These are phyloP conservation scores for Taiozyma sp. DNA, from an alignment of 1,139 yeast species.

Conservation along the genomic window DNA sequence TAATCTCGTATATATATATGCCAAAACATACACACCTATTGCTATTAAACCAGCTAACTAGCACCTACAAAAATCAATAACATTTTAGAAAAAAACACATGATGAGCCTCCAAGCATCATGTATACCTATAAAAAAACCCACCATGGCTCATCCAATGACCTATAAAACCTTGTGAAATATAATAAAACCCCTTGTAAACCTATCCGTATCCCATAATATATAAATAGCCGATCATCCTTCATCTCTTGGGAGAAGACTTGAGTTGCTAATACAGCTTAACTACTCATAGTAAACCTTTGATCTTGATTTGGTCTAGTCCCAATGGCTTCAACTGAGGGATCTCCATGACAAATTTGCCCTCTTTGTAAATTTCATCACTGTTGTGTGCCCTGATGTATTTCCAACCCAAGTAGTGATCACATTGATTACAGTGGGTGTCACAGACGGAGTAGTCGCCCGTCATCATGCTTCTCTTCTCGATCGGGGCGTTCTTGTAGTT, in stretches of 20 bases:
- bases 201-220: neutral
- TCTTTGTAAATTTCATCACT: slow-evolving; percentile 64
- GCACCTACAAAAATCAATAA: neutral
- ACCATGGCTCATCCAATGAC: neutral
- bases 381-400: slow-evolving; percentile 55
- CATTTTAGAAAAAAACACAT: neutral
- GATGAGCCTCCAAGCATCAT: neutral
- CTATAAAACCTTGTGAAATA: neutral
- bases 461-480: slow-evolving; percentile 48
- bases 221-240: neutral
- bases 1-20: neutral
- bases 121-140: neutral
- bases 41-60: neutral
- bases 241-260: neutral
- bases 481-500: slow-evolving; percentile 29
- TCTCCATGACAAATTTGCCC: slow-evolving; percentile 73
- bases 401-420: slow-evolving; percentile 65
- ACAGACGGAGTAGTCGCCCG: slow-evolving; percentile 65
- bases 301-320: slow-evolving; percentile 1
- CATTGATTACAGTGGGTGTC: slow-evolving; percentile 68
- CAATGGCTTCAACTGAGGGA: slow-evolving; percentile 7
- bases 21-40: neutral
- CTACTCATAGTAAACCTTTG: neutral
- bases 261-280: neutral
- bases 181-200: neutral